Base-by-base conservation (phyloP, 768 basidiomycete genomes). In the Podaxis rugospora region DNA sequence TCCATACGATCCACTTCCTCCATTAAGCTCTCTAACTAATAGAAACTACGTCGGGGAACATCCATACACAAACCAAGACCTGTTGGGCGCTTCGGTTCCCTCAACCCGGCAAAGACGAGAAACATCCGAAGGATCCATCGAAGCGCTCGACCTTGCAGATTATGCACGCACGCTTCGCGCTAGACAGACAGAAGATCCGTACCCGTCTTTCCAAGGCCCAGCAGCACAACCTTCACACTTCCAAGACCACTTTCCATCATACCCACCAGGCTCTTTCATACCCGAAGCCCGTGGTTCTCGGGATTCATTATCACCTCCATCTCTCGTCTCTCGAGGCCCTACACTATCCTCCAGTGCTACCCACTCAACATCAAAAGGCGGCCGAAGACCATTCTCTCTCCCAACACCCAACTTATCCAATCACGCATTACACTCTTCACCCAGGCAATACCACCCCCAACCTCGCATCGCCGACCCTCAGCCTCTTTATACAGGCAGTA, bases 111-210 rank as follows among this genome's bases (percentile, higher is more conserved):
- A 66, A 35, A 62, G 74, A 28, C 71, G 82, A 62, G 83, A 87
- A 61, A 73, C 80, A 3, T 86, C 87, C 5, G 88, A 89, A 61
- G 80, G 78, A 27, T 88, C 86, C 57, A 80, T 89, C 1, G 87
- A 89, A 68, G 87, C 87, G 2, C 78, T 89, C 57, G 88, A 90
- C 72, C 77, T 90, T 23, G 87, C 87, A 35, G 88, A 89, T 69
- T 90, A 89, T 71, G 78, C 86, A 5, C 73, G 69, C 62, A 83
- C 83, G 18, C 75, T 87, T 23, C 72, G 76, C 42, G 56, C 72
- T 36, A 70, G 77, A 62, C 72, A 72, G 66, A 64, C 68, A 50
- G 65, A 71, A 51, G 73, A 75, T 65, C 72, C 70, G 28, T 75
- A 74, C 61, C 75, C 74, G 11, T 61, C 71, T 10, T 71, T 72